phyloP scores from a whole-genome alignment of 495 filamentous ascomycete species.

The Gamarada debralockiae region DNA sequence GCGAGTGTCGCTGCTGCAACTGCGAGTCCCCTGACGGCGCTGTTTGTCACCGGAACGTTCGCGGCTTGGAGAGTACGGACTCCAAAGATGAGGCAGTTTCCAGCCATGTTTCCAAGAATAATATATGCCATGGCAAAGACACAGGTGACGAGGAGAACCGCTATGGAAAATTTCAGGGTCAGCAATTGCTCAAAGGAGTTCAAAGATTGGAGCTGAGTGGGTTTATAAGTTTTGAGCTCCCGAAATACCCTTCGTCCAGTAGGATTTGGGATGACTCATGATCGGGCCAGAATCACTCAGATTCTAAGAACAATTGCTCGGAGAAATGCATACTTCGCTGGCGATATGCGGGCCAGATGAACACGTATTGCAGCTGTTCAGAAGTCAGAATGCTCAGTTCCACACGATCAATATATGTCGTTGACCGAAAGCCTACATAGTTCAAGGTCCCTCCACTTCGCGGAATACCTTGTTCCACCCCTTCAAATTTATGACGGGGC shows the following conservation, averaged over 20 bases:
- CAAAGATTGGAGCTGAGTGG: too few species aligned
- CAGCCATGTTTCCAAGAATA: slow-evolving; percentile 44
- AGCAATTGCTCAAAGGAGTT: too few species aligned
- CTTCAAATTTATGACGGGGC: slow-evolving; percentile 33
- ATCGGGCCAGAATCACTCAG: too few species aligned
- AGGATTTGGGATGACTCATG: too few species aligned
- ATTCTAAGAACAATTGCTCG: too few species aligned
- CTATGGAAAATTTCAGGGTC: too few species aligned
- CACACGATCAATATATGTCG: background rate
- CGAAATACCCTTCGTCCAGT: too few species aligned
- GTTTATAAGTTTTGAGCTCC: too few species aligned
- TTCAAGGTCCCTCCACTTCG: slow-evolving; percentile 49
- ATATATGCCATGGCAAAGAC: slow-evolving; percentile 45
- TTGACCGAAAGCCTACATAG: slow-evolving; percentile 36
- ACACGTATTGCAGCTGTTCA: slow-evolving; percentile 41
- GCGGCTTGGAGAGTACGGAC: slow-evolving; percentile 13
- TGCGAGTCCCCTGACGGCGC: slow-evolving; percentile 37
- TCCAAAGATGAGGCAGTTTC: slow-evolving; percentile 40
- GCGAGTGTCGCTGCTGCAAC: slow-evolving; percentile 34
- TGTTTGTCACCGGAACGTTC: slow-evolving; percentile 10
- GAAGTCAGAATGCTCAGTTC: background rate
- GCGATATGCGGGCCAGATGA: slow-evolving; percentile 29
- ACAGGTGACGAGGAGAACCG: slow-evolving; percentile 33
- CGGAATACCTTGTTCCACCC: slow-evolving; percentile 32
- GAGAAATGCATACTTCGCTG: too few species aligned